Evolutionary conservation across 2,329 filamentous ascomycete genomes (phyloP).

Genomic region (Atkinsonella texensis): DNA sequence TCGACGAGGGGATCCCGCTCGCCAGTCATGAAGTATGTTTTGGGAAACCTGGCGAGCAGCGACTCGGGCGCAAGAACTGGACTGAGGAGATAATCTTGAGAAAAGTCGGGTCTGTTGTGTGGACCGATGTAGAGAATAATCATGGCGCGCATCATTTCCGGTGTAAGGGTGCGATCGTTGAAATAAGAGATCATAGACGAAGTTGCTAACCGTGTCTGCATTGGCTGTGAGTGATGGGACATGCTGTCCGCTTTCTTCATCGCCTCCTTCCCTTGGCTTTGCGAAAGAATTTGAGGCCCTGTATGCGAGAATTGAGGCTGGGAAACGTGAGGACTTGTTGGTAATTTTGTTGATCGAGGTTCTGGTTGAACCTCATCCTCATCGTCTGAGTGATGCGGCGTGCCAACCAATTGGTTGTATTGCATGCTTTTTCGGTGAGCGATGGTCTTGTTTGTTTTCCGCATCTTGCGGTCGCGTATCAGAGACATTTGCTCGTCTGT

Average conservation of each 20-base stretch:
- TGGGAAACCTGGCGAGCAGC: constrained; percentile 77
- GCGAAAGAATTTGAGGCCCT: constrained; percentile 24
- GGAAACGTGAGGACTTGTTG: constrained; percentile 21
- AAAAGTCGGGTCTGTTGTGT: constrained; percentile 85
- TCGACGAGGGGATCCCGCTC: constrained; percentile 93
- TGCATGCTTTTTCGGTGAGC: constrained; percentile 78
- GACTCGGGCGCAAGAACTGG: constrained; percentile 81
- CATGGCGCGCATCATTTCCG: constrained; percentile 99
- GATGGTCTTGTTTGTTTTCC: constrained; percentile 67
- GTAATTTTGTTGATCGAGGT: constrained; percentile 7
- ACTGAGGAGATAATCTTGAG: constrained; percentile 79
- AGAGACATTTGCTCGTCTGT: constrained; percentile 94
- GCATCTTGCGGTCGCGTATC: constrained; percentile 70
- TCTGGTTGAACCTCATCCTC: constrained; percentile 41
- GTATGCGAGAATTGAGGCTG: constrained; percentile 38
- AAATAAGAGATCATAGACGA: constrained; percentile 98
- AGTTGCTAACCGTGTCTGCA: constrained; percentile 82
- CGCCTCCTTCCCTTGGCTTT: constrained; percentile 8
- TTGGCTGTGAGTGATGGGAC: constrained; percentile 42
- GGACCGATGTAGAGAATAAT: constrained; percentile 95
- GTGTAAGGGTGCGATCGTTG: constrained; percentile 85
- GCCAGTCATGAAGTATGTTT: constrained; percentile 86
- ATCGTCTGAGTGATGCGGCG: constrained; percentile 69
- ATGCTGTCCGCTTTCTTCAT: constrained; percentile 15
- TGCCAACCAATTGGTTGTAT: constrained; percentile 73